Evolutionary conservation across 139 green algal species (phyloP).

Genomic region (Chlorella sp.): DNA sequence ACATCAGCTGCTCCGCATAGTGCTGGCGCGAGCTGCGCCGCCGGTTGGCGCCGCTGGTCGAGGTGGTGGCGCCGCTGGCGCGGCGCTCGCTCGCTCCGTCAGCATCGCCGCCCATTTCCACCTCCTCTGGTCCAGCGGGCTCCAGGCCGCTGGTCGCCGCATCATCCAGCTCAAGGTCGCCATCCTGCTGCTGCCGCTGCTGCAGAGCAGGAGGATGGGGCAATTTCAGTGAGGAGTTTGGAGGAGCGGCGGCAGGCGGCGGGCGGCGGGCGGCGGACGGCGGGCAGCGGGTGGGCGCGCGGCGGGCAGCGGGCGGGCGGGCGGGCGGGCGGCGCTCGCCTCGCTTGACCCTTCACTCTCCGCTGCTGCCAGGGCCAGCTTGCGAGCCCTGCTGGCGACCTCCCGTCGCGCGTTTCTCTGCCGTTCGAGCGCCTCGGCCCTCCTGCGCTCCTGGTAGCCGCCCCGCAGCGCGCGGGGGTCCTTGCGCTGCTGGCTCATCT

Average conservation of each 20-base stretch:
- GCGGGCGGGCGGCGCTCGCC: not conserved
- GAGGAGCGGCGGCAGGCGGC: not conserved
- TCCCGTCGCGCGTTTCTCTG: conserved; percentile 40
- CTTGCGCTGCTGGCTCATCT: no score
- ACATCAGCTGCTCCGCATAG: conserved; percentile 81
- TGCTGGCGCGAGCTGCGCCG: conserved; percentile 22
- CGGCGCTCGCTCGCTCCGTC: not conserved
- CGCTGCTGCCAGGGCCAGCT: conserved; percentile 24
- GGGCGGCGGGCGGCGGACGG: not conserved
- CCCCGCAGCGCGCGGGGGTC: no score
- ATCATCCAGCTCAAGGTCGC: not conserved
- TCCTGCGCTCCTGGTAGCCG: conserved; percentile 46
- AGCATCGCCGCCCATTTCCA: not conserved
- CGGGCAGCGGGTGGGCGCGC: not conserved
- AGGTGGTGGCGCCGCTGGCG: not conserved
- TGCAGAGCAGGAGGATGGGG: not conserved
- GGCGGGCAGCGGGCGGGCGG: no score
- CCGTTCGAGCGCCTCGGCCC: conserved; percentile 39
- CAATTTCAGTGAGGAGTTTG: not conserved
- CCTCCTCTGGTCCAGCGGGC: not conserved
- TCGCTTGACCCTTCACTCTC: not conserved
- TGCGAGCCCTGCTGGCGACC: conserved; percentile 11
- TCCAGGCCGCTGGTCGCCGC: not conserved
- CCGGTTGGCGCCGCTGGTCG: not conserved
- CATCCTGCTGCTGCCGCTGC: not conserved